Conservation (phyloP, 129 eudicot species). For the Centaurea solstitialis region DNA sequence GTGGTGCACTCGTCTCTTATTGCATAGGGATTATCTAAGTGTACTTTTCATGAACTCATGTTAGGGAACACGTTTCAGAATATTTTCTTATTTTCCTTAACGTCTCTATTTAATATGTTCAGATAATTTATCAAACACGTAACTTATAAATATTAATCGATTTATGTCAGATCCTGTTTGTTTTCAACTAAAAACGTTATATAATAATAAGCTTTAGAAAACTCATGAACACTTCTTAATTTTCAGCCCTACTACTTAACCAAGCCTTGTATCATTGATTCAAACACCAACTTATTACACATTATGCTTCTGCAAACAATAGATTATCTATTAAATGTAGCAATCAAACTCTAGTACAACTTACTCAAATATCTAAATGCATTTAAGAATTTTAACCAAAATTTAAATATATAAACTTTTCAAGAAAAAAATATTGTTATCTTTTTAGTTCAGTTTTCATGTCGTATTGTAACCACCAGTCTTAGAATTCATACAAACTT, state of each 20-base stretch:
- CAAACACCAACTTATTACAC: too few relatives aligned
- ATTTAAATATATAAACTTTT: too few relatives aligned
- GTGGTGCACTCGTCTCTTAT: neutral
- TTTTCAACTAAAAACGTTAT: neutral
- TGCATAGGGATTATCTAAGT: neutral
- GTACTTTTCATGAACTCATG: neutral
- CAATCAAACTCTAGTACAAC: too few relatives aligned
- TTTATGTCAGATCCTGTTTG: too few relatives aligned
- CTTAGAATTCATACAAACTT: neutral
- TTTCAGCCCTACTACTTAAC: neutral
- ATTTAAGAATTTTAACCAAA: neutral
- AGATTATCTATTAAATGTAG: too few relatives aligned
- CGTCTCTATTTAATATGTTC: neutral
- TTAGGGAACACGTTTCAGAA: neutral
- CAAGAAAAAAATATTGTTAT: too few relatives aligned
- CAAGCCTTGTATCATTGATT: neutral
- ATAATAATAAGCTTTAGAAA: neutral
- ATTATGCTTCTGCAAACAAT: too few relatives aligned
- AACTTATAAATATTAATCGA: too few relatives aligned
- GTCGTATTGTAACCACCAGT: neutral
- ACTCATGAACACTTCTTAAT: neutral
- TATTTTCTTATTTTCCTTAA: neutral
- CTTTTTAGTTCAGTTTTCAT: too few relatives aligned
- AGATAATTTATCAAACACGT: neutral
- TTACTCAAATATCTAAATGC: neutral